Percentiles rank a stretch among this genome's conserved stretches.
Conservation (phyloP, 2,329 filamentous ascomycete genomes). For the Cladorrhinum sp. region DNA sequence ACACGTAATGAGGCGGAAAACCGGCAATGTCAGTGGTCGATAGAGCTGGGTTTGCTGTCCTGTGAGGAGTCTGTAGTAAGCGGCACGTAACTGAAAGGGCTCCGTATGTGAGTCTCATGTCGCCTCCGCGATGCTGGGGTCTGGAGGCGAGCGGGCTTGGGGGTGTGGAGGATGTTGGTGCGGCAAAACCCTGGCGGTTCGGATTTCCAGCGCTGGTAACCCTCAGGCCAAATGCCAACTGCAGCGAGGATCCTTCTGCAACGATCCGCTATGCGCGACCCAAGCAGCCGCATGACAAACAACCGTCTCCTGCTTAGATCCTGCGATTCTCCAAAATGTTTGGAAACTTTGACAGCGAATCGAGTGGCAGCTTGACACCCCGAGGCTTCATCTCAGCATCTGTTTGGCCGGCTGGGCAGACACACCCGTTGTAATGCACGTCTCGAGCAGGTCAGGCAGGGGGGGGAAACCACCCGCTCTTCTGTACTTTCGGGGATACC, state of each 20-base stretch:
- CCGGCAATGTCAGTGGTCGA: slow-evolving; percentile 3
- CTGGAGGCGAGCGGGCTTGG: slow-evolving; percentile 27
- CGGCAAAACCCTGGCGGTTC: slow-evolving; percentile 20
- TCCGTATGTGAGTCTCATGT: slow-evolving; percentile 25
- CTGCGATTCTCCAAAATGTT: slow-evolving; percentile 18
- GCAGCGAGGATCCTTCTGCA: slow-evolving; percentile 22
- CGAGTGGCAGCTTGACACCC: neutral
- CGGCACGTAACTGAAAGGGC: neutral
- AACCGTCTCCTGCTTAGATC: slow-evolving; percentile 10
- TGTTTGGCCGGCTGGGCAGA: slow-evolving; percentile 28
- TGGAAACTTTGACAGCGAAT: slow-evolving; percentile 23
- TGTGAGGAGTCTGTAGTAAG: neutral
- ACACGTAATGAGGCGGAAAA: neutral
- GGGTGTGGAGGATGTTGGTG: slow-evolving; percentile 17
- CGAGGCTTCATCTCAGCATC: slow-evolving; percentile 10
- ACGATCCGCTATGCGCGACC: slow-evolving; percentile 9
- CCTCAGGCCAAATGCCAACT: slow-evolving; percentile 9
- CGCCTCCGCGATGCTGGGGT: slow-evolving; percentile 25
- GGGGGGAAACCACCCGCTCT: slow-evolving; percentile 4
- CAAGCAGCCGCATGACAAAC: slow-evolving; percentile 18
- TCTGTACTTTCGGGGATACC: neutral
- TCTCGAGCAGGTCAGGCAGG: slow-evolving; percentile 16
- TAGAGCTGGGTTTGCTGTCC: neutral
- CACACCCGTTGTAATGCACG: slow-evolving; percentile 13
- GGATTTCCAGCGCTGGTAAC: slow-evolving; percentile 19